phyloP scores from a whole-genome alignment of 2,329 filamentous ascomycete species.

The Capronia americana region DNA sequence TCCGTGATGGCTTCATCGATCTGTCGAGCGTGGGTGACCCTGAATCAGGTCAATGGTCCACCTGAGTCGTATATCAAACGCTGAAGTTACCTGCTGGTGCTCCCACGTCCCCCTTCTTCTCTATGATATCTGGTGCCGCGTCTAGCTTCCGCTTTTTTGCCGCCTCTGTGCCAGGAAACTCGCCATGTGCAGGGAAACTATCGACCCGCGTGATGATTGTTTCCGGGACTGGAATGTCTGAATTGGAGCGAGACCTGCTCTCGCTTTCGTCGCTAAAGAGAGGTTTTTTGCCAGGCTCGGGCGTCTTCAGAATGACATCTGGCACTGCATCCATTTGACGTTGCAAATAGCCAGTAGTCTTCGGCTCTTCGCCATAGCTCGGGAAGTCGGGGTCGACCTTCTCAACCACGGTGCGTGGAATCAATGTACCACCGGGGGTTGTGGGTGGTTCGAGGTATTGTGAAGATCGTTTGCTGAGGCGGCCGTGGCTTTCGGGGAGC shows the following conservation, averaged over 20 bases:
- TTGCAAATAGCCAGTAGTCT: slow-evolving; percentile 63
- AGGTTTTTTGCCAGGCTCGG: slow-evolving; percentile 35
- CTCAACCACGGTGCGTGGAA: slow-evolving; percentile 67
- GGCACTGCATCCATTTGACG: slow-evolving; percentile 65
- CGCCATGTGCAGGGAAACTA: slow-evolving; percentile 46
- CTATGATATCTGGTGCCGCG: slow-evolving; percentile 51
- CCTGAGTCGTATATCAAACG: slow-evolving; percentile 48
- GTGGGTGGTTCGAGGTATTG: slow-evolving; percentile 51
- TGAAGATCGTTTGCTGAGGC: slow-evolving; percentile 50
- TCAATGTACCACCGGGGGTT: slow-evolving; percentile 59
- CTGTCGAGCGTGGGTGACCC: slow-evolving; percentile 63
- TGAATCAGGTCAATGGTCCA: slow-evolving; percentile 67
- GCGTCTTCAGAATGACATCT: slow-evolving; percentile 61
- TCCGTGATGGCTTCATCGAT: slow-evolving; percentile 46
- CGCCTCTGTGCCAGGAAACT: slow-evolving; percentile 46
- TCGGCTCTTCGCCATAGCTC: slow-evolving; percentile 67
- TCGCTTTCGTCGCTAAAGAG: slow-evolving; percentile 5
- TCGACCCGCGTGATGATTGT: slow-evolving; percentile 55
- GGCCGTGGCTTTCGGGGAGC: slow-evolving; percentile 54
- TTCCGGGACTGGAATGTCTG: slow-evolving; percentile 46
- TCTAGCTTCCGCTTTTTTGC: slow-evolving; percentile 51
- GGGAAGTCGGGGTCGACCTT: slow-evolving; percentile 64
- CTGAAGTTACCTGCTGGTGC: slow-evolving; percentile 61
- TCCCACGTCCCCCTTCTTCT: slow-evolving; percentile 50
- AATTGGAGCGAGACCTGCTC: slow-evolving; percentile 17